Conservation (phyloP, 2,329 filamentous ascomycete genomes). For the Coleophoma eucalyptorum region DNA sequence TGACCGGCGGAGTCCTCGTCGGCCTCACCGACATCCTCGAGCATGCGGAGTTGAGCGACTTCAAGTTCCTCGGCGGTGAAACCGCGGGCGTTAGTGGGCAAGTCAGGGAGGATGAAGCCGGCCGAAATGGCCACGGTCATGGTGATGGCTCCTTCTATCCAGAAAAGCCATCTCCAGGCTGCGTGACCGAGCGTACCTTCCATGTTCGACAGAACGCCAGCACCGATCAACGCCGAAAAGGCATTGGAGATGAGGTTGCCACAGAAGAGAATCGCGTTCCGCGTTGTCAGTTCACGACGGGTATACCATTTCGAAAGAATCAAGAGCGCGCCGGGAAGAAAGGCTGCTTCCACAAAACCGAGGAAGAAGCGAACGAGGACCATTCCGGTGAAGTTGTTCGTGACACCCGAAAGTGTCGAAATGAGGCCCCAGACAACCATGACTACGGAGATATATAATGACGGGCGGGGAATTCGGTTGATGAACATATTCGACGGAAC, state of each 20-base stretch:
- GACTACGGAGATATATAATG: slow-evolving; percentile 27
- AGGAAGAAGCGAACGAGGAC: slow-evolving; percentile 26
- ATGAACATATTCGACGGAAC: slow-evolving; percentile 37
- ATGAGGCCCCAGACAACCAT: slow-evolving; percentile 34
- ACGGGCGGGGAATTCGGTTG: slow-evolving; percentile 21
- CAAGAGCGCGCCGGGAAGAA: slow-evolving; percentile 27
- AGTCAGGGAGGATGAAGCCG: slow-evolving; percentile 5
- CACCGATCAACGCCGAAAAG: slow-evolving; percentile 35
- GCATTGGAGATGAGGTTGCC: slow-evolving; percentile 34
- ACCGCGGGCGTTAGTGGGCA: slow-evolving; percentile 27
- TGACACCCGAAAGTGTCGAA: slow-evolving; percentile 39
- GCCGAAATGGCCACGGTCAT: slow-evolving; percentile 8
- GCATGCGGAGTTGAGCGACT: slow-evolving; percentile 47
- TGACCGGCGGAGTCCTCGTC: slow-evolving; percentile 57
- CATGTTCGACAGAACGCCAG: slow-evolving; percentile 27
- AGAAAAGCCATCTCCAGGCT: slow-evolving; percentile 11
- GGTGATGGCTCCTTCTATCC: slow-evolving; percentile 11
- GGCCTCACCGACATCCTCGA: slow-evolving; percentile 55
- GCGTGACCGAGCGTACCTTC: slow-evolving; percentile 5
- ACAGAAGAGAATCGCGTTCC: slow-evolving; percentile 30
- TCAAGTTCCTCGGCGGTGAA: slow-evolving; percentile 38
- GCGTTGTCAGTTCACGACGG: slow-evolving; percentile 40
- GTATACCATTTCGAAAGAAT: slow-evolving; percentile 43
- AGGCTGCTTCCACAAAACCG: slow-evolving; percentile 32
- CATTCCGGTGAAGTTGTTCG: slow-evolving; percentile 21